Evolutionary conservation across 768 basidiomycete genomes (phyloP).

Genomic region (Suillus luteus): DNA sequence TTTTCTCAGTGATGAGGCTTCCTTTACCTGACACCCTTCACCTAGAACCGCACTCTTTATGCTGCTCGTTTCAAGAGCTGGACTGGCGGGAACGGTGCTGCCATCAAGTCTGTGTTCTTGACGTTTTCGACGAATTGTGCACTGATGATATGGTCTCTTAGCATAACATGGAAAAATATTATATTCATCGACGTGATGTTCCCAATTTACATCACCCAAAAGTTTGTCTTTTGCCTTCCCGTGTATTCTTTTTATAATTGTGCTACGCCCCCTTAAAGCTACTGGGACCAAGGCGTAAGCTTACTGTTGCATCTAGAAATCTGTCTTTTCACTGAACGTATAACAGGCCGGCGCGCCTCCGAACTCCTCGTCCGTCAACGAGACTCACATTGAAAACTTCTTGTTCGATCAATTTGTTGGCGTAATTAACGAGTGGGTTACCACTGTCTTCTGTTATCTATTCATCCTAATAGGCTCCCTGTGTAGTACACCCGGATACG

Average conservation of each 20-base stretch:
- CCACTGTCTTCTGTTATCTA: neutral
- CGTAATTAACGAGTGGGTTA: constrained; percentile 45
- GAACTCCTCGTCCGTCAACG: constrained; percentile 46
- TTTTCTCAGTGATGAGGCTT: neutral
- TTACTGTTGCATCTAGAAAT: neutral
- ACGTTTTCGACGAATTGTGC: neutral
- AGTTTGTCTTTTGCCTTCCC: constrained; percentile 38
- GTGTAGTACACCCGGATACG: constrained; percentile 40
- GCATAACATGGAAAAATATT: constrained; percentile 63
- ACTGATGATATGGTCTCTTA: constrained; percentile 21
- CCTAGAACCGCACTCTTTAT: constrained; percentile 52
- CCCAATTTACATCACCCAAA: constrained; percentile 65
- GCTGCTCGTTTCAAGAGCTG: constrained; percentile 71
- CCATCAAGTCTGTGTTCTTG: constrained; percentile 47
- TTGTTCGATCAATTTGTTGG: constrained; percentile 56
- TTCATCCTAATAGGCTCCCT: neutral
- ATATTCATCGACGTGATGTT: constrained; percentile 52
- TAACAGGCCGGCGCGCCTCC: constrained; percentile 43
- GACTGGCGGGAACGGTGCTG: constrained; percentile 61
- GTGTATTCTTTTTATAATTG: neutral
- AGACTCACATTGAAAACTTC: constrained; percentile 59
- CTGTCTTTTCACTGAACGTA: neutral
- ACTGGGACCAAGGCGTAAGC: constrained; percentile 61
- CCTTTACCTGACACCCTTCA: constrained; percentile 10
- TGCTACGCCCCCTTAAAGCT: constrained; percentile 37